These are phyloP conservation scores for Botrytis elliptica DNA, from an alignment of 2,329 filamentous ascomycete genomes.

Conservation along the genomic window DNA sequence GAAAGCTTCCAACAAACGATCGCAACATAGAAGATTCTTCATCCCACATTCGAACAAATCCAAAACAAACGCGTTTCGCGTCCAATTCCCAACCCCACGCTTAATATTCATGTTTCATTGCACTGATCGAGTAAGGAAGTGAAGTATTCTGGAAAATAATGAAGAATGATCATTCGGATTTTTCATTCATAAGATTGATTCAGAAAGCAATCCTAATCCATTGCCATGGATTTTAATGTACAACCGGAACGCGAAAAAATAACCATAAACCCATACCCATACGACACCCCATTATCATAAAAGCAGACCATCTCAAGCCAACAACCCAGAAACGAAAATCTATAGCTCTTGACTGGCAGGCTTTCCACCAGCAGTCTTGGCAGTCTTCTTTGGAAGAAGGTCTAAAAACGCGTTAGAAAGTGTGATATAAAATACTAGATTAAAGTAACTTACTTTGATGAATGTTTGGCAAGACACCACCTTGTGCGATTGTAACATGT, in stretches of 20 bases:
- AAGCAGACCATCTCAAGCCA: constrained; percentile 56
- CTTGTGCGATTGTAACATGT: constrained; percentile 94
- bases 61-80: constrained; percentile 11
- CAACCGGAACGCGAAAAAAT: constrained; percentile 63
- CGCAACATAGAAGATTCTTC: neutral
- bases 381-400: constrained; percentile 98
- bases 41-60: neutral
- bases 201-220: constrained; percentile 40
- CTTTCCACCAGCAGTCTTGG: constrained; percentile 76
- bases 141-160: constrained; percentile 6
- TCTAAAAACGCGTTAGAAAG: constrained; percentile 55
- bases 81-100: neutral
- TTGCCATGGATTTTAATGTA: constrained; percentile 69
- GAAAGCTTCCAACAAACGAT: neutral
- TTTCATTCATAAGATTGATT: constrained; percentile 41
- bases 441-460: constrained; percentile 76
- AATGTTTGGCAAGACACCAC: constrained; percentile 95
- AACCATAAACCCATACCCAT: constrained; percentile 74
- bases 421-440: neutral
- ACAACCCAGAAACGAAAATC: constrained; percentile 54
- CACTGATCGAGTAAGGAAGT: neutral
- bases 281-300: constrained; percentile 70
- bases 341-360: constrained; percentile 93
- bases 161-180: constrained; percentile 28
- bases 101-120: neutral